These are phyloP conservation scores for Berkeleyomyces rouxiae DNA, from an alignment of 2,329 filamentous ascomycete species.

Conservation along the genomic window DNA sequence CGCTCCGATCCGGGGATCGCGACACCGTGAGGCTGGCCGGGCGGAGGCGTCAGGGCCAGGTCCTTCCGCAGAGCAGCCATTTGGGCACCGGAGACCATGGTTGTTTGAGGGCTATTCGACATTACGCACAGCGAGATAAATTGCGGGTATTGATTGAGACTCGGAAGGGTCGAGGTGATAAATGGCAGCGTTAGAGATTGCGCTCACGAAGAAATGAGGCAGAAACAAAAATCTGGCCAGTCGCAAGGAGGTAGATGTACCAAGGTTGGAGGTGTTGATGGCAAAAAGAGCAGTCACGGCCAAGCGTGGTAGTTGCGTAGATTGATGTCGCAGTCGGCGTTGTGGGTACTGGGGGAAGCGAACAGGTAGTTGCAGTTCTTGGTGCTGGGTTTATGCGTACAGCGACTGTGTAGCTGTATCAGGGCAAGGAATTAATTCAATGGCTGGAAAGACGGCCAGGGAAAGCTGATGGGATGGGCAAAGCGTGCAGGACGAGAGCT, in stretches of 20 bases:
- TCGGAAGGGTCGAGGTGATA: not conserved
- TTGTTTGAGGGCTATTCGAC: not conserved
- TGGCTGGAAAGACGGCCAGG: slow-evolving; percentile 10
- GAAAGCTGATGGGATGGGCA: not conserved
- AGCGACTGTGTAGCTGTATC: not conserved
- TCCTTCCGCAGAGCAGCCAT: slow-evolving; percentile 21
- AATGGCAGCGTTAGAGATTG: too few relatives aligned
- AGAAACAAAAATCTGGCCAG: too few relatives aligned
- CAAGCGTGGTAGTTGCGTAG: not conserved
- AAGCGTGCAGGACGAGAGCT: not conserved
- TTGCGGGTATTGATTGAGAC: not conserved
- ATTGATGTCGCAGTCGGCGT: not conserved
- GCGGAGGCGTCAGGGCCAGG: slow-evolving; percentile 45
- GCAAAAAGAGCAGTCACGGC: not conserved
- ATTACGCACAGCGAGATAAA: not conserved
- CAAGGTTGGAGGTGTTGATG: not conserved
- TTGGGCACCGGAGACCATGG: slow-evolving; percentile 1
- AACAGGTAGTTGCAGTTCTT: not conserved
- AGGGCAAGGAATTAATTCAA: slow-evolving; percentile 12
- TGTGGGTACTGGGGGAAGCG: not conserved
- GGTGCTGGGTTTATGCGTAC: not conserved
- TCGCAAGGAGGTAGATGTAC: not conserved
- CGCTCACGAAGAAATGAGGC: too few relatives aligned
- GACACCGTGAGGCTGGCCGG: slow-evolving; percentile 63
- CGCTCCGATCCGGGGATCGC: slow-evolving; percentile 57